Conservation (phyloP, 2,329 filamentous ascomycete genomes). For the Xylaria sp. region DNA sequence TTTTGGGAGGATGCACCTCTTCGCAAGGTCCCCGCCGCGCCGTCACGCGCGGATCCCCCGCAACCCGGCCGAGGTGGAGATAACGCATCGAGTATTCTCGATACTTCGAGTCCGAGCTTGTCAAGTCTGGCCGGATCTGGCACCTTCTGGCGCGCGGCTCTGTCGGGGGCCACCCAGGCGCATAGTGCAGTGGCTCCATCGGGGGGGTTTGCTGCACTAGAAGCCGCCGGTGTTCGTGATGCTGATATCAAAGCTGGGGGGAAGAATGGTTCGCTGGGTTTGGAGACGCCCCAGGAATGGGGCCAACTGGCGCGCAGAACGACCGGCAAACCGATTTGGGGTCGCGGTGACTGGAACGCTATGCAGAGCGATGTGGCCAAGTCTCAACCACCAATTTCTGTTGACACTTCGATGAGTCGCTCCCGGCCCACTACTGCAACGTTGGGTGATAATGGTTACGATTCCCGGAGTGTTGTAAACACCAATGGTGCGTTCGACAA, state of each 20-base stretch:
- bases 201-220: not conserved
- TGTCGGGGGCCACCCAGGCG: too few species aligned
- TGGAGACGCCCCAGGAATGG: conserved; percentile 22
- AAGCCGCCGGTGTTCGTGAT: conserved; percentile 3
- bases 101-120: not conserved
- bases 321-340: not conserved
- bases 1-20: not conserved
- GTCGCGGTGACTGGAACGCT: too few species aligned
- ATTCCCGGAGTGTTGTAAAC: not conserved
- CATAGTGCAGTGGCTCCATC: not conserved
- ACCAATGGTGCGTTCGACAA: not conserved
- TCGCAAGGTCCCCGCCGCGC: not conserved
- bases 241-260: not conserved
- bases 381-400: not conserved
- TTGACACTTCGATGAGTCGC: not conserved
- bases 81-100: not conserved
- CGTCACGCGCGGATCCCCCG: too few species aligned
- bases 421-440: not conserved
- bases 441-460: not conserved
- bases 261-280: not conserved
- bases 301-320: conserved; percentile 18
- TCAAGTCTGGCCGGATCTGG: not conserved
- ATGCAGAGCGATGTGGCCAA: not conserved
- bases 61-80: not conserved
- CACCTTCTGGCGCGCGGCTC: not conserved